These are phyloP conservation scores for Zygotorulaspora sp. DNA, from an alignment of 805 yeast species.

Conservation along the genomic window DNA sequence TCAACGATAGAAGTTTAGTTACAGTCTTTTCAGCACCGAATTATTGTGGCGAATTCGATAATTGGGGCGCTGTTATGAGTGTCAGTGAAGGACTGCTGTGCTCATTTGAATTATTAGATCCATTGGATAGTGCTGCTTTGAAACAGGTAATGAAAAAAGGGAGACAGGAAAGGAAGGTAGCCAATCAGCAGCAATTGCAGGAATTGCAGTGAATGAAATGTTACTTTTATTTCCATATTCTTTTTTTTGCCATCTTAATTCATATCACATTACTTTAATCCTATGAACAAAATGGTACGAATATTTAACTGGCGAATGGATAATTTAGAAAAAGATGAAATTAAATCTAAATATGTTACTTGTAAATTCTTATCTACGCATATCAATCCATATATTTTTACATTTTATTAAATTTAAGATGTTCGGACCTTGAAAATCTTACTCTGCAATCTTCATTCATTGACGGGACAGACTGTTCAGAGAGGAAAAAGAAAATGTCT, in stretches of 20 bases:
- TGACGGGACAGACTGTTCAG: too few species aligned
- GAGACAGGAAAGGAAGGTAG: constrained; percentile 75
- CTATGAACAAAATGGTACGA: too few species aligned
- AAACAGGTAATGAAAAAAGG: constrained; percentile 94
- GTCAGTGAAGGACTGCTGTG: constrained; percentile 90
- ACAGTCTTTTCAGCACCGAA: constrained; percentile 82
- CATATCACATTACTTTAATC: too few species aligned
- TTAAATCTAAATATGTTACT: neutral
- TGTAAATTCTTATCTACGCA: neutral
- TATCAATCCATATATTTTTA: neutral
- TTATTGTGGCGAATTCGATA: constrained; percentile 53
- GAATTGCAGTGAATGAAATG: constrained; percentile 3
- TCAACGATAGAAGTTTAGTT: constrained; percentile 65
- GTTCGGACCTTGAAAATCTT: too few species aligned
- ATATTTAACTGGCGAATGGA: neutral
- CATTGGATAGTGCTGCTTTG: constrained; percentile 86
- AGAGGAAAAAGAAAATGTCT: too few species aligned
- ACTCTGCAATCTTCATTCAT: too few species aligned
- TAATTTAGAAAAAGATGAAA: neutral
- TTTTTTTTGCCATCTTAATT: too few species aligned
- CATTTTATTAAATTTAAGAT: too few species aligned
- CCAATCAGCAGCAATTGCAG: constrained; percentile 37
- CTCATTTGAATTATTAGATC: constrained; percentile 89
- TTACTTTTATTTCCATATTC: too few species aligned
- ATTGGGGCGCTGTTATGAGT: constrained; percentile 98